Evolutionary conservation across 371 early-diverging fungal genomes (phyloP).

Genomic region (Mucor circinelloides): DNA sequence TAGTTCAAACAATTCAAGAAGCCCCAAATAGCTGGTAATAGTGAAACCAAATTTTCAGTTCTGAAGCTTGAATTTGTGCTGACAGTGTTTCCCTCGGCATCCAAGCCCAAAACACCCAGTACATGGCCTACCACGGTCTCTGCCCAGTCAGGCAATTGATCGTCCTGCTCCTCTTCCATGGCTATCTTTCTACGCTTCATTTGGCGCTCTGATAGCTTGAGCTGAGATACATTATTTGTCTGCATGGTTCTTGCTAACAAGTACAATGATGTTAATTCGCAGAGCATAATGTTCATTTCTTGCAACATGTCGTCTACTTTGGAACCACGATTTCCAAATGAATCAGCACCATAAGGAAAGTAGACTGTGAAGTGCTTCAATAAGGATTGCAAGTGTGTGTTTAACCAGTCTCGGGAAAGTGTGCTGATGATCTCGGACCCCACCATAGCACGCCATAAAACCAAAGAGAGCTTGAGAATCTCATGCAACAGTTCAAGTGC

Average conservation of each 20-base stretch:
- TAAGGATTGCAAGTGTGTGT: slow-evolving; percentile 53
- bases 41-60: slow-evolving; percentile 49
- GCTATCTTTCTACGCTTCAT: slow-evolving; percentile 15
- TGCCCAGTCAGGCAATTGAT: slow-evolving; percentile 51
- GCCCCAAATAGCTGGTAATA: slow-evolving; percentile 65
- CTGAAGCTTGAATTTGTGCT: slow-evolving; percentile 43
- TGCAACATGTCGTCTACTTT: slow-evolving; percentile 61
- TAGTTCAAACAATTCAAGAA: slow-evolving; percentile 57
- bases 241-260: slow-evolving; percentile 46
- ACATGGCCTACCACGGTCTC: slow-evolving; percentile 60
- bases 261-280: slow-evolving; percentile 69
- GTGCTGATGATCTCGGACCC: slow-evolving; percentile 26
- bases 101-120: slow-evolving; percentile 46
- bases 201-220: slow-evolving; percentile 20
- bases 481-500: slow-evolving; percentile 52
- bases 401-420: slow-evolving; percentile 40
- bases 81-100: slow-evolving; percentile 22
- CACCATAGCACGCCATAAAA: slow-evolving; percentile 68
- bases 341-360: slow-evolving; percentile 74
- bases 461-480: slow-evolving; percentile 59
- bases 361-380: slow-evolving; percentile 67
- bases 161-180: slow-evolving; percentile 20
- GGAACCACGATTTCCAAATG: slow-evolving; percentile 45
- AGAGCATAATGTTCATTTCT: slow-evolving; percentile 72
- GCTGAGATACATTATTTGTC: background rate